Evolutionary conservation across 177 flowering plant genomes (phyloP).

Genomic region (Telopea speciosissima): DNA sequence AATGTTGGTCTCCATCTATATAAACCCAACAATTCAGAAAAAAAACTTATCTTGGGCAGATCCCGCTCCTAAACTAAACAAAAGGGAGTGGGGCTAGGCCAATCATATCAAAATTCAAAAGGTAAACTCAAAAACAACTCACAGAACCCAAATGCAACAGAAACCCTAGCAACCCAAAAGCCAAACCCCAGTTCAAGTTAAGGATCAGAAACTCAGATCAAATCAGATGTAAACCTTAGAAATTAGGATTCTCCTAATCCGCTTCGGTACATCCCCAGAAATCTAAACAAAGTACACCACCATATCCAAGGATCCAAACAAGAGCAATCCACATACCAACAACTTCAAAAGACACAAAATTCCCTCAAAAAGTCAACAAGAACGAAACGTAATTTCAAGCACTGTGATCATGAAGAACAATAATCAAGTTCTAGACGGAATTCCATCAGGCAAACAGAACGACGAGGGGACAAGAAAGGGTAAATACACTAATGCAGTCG

Average conservation of each 20-base stretch:
- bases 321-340: constrained; percentile 38
- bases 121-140: not conserved
- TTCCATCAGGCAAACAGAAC: not conserved
- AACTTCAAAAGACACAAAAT: constrained; percentile 3
- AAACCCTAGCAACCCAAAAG: constrained; percentile 8
- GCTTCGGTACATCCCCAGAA: constrained; percentile 46
- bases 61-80: no score
- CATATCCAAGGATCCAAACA: constrained; percentile 44
- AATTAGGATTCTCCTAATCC: constrained; percentile 27
- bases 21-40: constrained; percentile 4
- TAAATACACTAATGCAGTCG: no score
- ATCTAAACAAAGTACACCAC: constrained; percentile 36
- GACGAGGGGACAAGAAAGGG: no score
- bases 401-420: not conserved
- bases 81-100: no score
- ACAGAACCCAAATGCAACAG: constrained; percentile 3
- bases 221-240: not conserved
- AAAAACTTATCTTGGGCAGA: not conserved
- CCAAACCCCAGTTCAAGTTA: constrained; percentile 4
- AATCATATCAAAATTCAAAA: no score
- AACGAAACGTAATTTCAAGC: not conserved
- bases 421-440: not conserved
- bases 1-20: constrained; percentile 32
- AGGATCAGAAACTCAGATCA: constrained; percentile 16
- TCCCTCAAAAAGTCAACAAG: constrained; percentile 1